Evolutionary conservation across 106 monocot species (phyloP), one percentile per base, ranked within the genome.

Genomic region (Dioscorea zingiberensis): DNA sequence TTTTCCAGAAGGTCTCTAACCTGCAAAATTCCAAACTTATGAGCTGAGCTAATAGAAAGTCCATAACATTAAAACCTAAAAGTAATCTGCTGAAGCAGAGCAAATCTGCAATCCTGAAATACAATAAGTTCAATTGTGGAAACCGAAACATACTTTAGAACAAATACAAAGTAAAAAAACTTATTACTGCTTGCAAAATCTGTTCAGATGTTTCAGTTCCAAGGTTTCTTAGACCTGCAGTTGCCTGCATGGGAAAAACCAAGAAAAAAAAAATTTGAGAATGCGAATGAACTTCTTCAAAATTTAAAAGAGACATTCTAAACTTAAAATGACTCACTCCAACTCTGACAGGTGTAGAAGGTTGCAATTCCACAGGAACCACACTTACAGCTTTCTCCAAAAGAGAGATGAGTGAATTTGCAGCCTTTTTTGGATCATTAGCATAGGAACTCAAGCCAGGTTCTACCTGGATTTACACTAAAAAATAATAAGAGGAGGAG

Each of bases 401-500:
- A 48, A 94, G 89, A 59, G 84, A 59, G 54, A 70, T 29, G 11
- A 94, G 86, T 60, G 94, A 94, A 8, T 84, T 56, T 51, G 94
- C 94, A 71, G 94, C 94, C 65, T 94, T 79, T 45, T 75, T 68
- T 11, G 94, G 86, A 73, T 90, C 75, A 62, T 67, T 65, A 21
- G 94, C 78, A 77, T 73, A 94, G 22, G 73, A 77, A 54, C 94
- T 94, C 65, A 94, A 76, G 51, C 94, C 94, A 54, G 94, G 90
- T 74, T 77, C 83, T 82, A 25, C n/a, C 65, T 59, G 25, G 4
- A 51, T 51, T 0, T 51, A 51, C 10, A 7, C 30, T 3, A 30
- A 30, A 30, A 30, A 2, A 30, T 38, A 38, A 6, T 10, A 38
- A 6, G 38, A 51, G 8, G 51, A 32, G 12, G 38, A 68, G 30